Conservation (phyloP, 768 basidiomycete genomes). For the Pisolithus albus region DNA sequence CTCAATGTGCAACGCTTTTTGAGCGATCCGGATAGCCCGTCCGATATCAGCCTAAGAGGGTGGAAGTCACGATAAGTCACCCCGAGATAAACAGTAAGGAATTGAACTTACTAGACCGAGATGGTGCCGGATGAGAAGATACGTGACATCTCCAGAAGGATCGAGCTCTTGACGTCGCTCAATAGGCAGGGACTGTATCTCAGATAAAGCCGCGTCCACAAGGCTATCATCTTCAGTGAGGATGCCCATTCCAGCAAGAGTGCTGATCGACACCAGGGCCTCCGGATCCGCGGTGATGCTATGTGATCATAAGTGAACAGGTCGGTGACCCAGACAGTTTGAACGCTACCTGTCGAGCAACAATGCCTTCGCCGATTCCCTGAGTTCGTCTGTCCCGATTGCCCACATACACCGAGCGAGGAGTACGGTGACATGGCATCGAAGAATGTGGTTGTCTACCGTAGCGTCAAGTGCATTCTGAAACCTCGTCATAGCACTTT, state of each 20-base stretch:
- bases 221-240: constrained; percentile 71
- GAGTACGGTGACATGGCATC: constrained; percentile 68
- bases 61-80: neutral
- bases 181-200: constrained; percentile 63
- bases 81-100: neutral
- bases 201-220: constrained; percentile 80
- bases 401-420: constrained; percentile 86
- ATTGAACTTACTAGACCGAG: constrained; percentile 54
- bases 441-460: constrained; percentile 39
- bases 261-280: constrained; percentile 74
- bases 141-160: constrained; percentile 59
- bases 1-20: constrained; percentile 51
- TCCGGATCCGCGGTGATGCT: constrained; percentile 76
- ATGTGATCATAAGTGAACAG: constrained; percentile 10
- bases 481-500: constrained; percentile 57
- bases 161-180: constrained; percentile 63
- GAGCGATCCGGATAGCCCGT: constrained; percentile 46
- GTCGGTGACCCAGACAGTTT: constrained; percentile 1
- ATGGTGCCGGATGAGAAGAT: constrained; percentile 66
- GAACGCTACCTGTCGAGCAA: constrained; percentile 68
- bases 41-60: constrained; percentile 38
- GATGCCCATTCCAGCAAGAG: constrained; percentile 86
- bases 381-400: constrained; percentile 65
- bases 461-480: constrained; percentile 59
- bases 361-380: constrained; percentile 68